Evolutionary conservation across 129 eudicot genomes (phyloP), one percentile per base, ranked within the genome.

Genomic region (Flaveria linearis): DNA sequence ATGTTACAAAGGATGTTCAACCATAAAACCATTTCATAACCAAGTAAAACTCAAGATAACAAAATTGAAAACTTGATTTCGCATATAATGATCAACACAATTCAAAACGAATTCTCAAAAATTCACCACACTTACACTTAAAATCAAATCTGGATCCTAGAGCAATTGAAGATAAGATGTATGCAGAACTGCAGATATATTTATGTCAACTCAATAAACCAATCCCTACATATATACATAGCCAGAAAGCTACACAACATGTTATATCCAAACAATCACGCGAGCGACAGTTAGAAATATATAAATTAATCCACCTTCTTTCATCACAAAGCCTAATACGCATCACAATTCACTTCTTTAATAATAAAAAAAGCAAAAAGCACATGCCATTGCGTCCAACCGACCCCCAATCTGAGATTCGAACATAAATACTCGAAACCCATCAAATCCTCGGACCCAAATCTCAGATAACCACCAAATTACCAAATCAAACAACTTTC

Each of bases 351-450:
- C 36, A 70, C 55, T 46, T 47, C 3, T 33, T 43, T 56, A 17
- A 45, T 30, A 45, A 66, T 4, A 46, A 62, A 52, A 74, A 43
- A 41, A 56, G 72, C 20, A 51, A 39, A 82, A 73, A 68, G 72
- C 95, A 89, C 91, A 89, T 89, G 95, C 83, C 73, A 16, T 43
- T 61, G 77, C 51, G 69, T 79, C 81, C 80, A 82, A 23, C 68
- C 69, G 41, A 67, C 84, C 71, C 78, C 84, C 56, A 86, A 81
- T 84, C 90, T 82, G 64, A 82, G 89, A 89, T 89, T 74, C 76
- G 71, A 68, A 25, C 72, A 33, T 79, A 63, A 70, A 58, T 22
- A 80, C 57, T 46, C 10, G 3, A 41, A 23, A 43, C 41, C 41
- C 41, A 36, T 36, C 41, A 30, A 52, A 53, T n/a, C 18, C 51